phyloP scores from a whole-genome alignment of 1,284 basidiomycete genomes.

The Austropuccinia psidii region DNA sequence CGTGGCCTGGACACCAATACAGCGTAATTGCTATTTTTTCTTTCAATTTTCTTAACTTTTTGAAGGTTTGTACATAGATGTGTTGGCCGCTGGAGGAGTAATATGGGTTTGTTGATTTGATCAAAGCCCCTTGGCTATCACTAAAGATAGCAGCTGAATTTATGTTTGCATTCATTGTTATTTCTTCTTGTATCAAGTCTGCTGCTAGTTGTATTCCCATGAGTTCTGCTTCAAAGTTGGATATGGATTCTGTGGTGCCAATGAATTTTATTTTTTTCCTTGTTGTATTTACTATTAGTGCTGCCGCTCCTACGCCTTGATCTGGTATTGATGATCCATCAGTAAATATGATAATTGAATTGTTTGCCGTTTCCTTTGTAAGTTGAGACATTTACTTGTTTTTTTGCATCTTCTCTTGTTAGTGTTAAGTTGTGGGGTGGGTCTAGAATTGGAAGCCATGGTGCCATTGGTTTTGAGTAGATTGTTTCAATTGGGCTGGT shows the following conservation, averaged over 20 bases:
- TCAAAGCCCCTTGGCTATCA: constrained; percentile 3
- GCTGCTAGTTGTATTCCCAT: background rate
- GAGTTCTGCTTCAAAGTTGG: background rate
- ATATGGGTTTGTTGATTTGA: background rate
- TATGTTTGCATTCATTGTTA: too few species aligned
- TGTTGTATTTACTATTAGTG: too few species aligned
- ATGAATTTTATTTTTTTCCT: too few species aligned
- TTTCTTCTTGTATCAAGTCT: background rate
- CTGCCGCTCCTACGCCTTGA: background rate
- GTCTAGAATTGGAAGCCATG: too few species aligned
- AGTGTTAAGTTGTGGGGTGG: too few species aligned
- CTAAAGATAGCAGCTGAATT: background rate
- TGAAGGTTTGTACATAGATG: background rate
- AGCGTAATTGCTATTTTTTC: background rate
- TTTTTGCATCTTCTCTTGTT: background rate
- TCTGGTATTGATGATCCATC: background rate
- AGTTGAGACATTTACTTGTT: background rate
- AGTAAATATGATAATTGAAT: background rate
- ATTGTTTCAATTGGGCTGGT: background rate
- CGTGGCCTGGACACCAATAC: background rate
- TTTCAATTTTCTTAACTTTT: background rate
- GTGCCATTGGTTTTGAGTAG: background rate
- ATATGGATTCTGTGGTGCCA: background rate
- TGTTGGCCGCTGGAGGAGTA: background rate
- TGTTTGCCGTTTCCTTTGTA: background rate